Base-by-base conservation (phyloP, 352 stramenopile genomes). In the Pythium coloratum region DNA sequence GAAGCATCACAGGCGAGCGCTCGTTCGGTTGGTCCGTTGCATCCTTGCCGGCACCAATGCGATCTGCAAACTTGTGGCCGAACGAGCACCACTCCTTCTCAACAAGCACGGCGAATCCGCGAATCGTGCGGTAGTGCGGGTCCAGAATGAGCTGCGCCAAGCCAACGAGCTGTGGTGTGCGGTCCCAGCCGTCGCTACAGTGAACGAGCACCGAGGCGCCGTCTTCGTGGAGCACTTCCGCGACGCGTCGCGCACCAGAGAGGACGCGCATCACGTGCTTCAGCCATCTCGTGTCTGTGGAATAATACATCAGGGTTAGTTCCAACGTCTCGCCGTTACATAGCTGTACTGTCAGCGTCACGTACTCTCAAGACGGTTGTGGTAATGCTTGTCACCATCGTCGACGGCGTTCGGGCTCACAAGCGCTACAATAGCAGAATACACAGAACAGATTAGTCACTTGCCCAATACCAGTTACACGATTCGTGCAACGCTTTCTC, bases 201-300 rank as follows among this genome's bases (percentile, higher is more conserved):
- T 96, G 88, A 32, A 96, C 88, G 6, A 96, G 72, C 33, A 95
- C 88, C 1, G 82, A 92, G 13, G 87, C 85, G 36, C 85, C 85
- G 55, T 93, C 84, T 73, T 95, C 87, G 53, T 95, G 87, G 3
- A 95, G 76, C n/a, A 94, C 80, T 49, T 94, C 82, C 18, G 88
- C 85, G 38, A 95, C 80, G 36, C 84, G 76, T 26, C 80, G 75
- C 1, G 85, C 88, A 0, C 88, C 88, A 0, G 82, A 90, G 2
- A 95, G 64, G 14, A 95, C 84, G 20, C 89, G 82, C 72, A 98
- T 98, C 18, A 99, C 86, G 71, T 99, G 95, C 59, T 94, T 95
- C 26, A 99, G 81, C 98, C 98, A 99, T 47, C 95, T 90, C 9
- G 95, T 98, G 67, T 98, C 93, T 94, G 57, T 28, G 65, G 24